A percentile compares a stretch with the other conserved stretches of the same genome.
phyloP scores from a whole-genome alignment of 805 yeast genomes.

The Pichia californica region DNA sequence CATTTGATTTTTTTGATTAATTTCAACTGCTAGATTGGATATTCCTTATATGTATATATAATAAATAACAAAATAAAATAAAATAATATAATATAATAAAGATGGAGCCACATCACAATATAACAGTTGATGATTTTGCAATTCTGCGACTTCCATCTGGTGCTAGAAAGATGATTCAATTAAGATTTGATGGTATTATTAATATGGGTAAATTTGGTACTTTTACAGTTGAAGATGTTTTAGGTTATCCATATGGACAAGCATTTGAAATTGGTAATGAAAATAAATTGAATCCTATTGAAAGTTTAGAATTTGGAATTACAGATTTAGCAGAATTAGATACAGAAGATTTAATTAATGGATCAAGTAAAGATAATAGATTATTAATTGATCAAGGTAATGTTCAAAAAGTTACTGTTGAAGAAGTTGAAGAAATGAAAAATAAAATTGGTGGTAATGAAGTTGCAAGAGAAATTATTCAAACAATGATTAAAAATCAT shows the following conservation, averaged over 20 bases:
- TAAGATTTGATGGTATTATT: slow-evolving; percentile 53
- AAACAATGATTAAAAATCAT: slow-evolving; percentile 76
- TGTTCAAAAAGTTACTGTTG: slow-evolving; percentile 66
- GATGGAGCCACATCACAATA: slow-evolving; percentile 21
- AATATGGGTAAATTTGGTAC: slow-evolving; percentile 89
- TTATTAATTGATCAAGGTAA: slow-evolving; percentile 62
- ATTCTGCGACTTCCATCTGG: slow-evolving; percentile 78
- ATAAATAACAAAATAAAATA: too few species aligned
- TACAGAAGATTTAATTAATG: slow-evolving; percentile 20
- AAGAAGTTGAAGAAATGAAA: slow-evolving; percentile 83
- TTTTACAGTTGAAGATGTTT: slow-evolving; percentile 63
- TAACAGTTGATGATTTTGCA: slow-evolving; percentile 46
- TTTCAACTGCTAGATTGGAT: too few species aligned
- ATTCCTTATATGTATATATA: too few species aligned
- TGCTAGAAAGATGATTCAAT: slow-evolving; percentile 63
- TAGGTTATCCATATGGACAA: slow-evolving; percentile 83
- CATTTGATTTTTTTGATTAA: too few species aligned
- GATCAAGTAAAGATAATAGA: slow-evolving; percentile 39
- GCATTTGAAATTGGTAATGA: slow-evolving; percentile 76
- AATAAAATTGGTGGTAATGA: slow-evolving; percentile 54
- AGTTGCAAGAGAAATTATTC: slow-evolving; percentile 72
- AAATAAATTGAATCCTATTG: slow-evolving; percentile 43
- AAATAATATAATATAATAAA: too few species aligned
- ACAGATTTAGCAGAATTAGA: slow-evolving; percentile 19
- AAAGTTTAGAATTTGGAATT: slow-evolving; percentile 17